Evolutionary conservation across 1,139 yeast species (phyloP), one percentile per base, ranked within the genome.

Genomic region (Sugiyamaella pinicola): DNA sequence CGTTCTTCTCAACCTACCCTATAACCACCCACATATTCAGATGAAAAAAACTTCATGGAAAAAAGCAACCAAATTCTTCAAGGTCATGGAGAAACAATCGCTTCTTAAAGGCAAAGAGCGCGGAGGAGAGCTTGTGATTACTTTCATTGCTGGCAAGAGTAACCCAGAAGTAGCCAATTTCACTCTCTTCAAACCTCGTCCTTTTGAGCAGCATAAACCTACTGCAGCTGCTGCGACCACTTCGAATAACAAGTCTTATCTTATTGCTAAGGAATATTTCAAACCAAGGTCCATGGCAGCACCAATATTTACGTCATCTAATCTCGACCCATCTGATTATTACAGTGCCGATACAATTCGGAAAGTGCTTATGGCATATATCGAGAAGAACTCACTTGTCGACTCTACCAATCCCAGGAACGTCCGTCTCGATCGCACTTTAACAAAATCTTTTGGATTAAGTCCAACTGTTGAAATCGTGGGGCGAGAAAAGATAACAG

Each of bases 31-130:
- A n/a, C 76, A 75, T 43, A 79, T 88, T 41, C 83, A 80, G 55
- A 80, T 93, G 63, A 91, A 90, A 69, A 85, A 83, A 63, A 84
- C 96, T 0, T 81, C 91, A 2, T 91, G 95, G 95, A 90, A 87
- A 68, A 93, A 93, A 65, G 82, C 95, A 1, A 79, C 91, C 18
- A 91, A 90, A 68, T 89, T 84, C 63, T 73, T 91, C 53, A 91
- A 89, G 65, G 83, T 86, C 4, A 88, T 90, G 84, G 96, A 87
- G 58, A 91, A 89, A 65, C 76, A 78, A 48, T 81, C 82, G 1
- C 80, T 84, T 54, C 59, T 88, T 24, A 80, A 79, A 51, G 70
- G 84, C 13, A 87, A 88, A 61, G 95, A 93, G 9, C 86, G 88
- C 62, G 86, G 78, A 19, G 95, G 91, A 57, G 95, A 87, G 63